These are phyloP conservation scores for Cornus kousa DNA, from an alignment of 148 eudicot species.

Conservation along the genomic window DNA sequence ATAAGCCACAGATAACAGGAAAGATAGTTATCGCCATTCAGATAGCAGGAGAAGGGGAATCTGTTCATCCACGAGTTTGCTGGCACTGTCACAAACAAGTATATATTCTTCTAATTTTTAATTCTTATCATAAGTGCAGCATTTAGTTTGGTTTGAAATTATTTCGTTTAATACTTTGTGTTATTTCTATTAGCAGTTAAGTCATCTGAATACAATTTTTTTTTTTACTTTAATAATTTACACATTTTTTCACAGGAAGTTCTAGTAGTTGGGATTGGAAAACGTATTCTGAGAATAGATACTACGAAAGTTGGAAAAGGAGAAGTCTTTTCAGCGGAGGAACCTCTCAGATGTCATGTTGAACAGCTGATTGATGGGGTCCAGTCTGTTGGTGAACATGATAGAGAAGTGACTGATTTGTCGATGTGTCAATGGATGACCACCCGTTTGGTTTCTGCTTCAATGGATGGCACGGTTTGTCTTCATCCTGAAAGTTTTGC, in stretches of 20 bases:
- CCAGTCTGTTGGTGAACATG: constrained; percentile 92
- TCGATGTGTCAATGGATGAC: constrained; percentile 99
- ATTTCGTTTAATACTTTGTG: neutral
- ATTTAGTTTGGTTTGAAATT: neutral
- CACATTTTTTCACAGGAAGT: constrained; percentile 56
- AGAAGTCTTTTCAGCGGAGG: constrained; percentile 64
- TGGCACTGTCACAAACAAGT: constrained; percentile 99
- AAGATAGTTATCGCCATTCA: constrained; percentile 71
- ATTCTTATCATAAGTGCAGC: neutral
- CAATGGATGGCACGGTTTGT: constrained; percentile 95
- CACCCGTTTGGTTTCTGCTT: constrained; percentile 91
- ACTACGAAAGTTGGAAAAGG: constrained; percentile 85
- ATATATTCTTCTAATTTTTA: constrained; percentile 14
- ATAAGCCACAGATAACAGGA: constrained; percentile 88
- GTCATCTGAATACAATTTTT: neutral
- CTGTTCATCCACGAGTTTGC: constrained; percentile 94
- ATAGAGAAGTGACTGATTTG: constrained; percentile 90
- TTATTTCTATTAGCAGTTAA: neutral
- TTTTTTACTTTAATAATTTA: constrained; percentile 3
- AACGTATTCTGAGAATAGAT: constrained; percentile 66
- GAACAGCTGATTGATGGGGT: constrained; percentile 84
- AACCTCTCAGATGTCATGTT: constrained; percentile 71
- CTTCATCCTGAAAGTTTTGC: constrained; percentile 12
- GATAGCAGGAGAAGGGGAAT: constrained; percentile 68
- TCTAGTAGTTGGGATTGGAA: constrained; percentile 86